A percentile compares a stretch with the other conserved stretches of the same genome.
Evolutionary conservation across 192 early-diverging fungal species (phyloP).

Genomic region (Gaertneriomyces sp.): DNA sequence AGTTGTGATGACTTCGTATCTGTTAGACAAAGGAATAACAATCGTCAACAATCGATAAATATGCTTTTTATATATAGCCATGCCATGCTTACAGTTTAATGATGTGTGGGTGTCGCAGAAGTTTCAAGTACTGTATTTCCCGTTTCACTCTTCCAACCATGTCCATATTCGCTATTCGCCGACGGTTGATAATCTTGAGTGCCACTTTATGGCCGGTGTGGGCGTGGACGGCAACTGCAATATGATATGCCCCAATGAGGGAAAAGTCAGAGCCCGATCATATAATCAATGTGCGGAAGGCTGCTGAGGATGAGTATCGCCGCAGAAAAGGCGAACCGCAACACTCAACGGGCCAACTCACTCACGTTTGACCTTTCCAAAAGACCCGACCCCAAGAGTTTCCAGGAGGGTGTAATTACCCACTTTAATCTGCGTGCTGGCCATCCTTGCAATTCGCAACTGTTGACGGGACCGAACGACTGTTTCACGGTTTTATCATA

Average conservation of each 20-base stretch:
- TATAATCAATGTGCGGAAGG: no score
- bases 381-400: conserved; percentile 94
- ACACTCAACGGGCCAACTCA: not conserved
- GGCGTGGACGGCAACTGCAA: conserved; percentile 89
- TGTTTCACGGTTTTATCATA: no score
- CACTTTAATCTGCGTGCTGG: conserved; percentile 47
- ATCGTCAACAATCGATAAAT: not conserved
- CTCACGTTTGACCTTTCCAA: conserved; percentile 98
- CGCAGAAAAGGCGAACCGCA: not conserved
- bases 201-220: conserved; percentile 94
- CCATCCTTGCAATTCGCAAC: conserved; percentile 23
- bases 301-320: no score
- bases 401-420: conserved; percentile 93
- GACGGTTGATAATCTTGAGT: conserved; percentile 91
- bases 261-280: no score
- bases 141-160: conserved; percentile 94
- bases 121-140: conserved; percentile 94
- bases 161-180: conserved; percentile 88
- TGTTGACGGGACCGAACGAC: no score
- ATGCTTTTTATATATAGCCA: not conserved
- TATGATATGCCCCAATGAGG: not conserved
- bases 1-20: conserved; percentile 96
- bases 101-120: conserved; percentile 95
- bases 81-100: conserved; percentile 79
- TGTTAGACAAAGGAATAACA: conserved; percentile 23